Percentiles rank a stretch among this genome's conserved stretches.
Conservation (phyloP, 2,329 filamentous ascomycete genomes). For the Aspergillus vadensis region DNA sequence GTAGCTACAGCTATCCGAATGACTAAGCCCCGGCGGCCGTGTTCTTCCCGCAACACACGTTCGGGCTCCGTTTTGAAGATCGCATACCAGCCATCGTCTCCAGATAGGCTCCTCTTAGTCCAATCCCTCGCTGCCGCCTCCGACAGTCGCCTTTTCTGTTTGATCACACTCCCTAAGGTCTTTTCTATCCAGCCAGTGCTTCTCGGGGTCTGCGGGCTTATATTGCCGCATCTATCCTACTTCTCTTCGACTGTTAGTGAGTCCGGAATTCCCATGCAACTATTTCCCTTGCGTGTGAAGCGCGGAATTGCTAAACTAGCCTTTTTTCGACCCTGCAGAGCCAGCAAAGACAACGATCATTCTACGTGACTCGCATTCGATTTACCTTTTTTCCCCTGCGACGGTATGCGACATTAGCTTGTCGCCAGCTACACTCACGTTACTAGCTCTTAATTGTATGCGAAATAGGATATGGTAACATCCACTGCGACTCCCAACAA, state of each 20-base stretch:
- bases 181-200: neutral
- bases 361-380: neutral
- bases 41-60: slow-evolving; percentile 7
- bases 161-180: neutral
- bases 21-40: slow-evolving; percentile 7
- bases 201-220: neutral
- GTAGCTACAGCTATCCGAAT: neutral
- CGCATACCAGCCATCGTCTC: neutral
- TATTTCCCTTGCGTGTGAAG: neutral
- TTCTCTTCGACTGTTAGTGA: neutral
- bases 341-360: neutral
- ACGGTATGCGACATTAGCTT: neutral
- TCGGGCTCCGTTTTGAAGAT: neutral
- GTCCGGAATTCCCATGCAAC: neutral
- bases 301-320: neutral
- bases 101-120: neutral
- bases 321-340: neutral
- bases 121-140: slow-evolving; percentile 1
- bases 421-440: neutral
- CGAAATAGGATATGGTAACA: neutral
- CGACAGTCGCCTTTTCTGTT: neutral
- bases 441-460: neutral
- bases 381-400: neutral
- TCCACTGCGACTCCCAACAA: neutral
- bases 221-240: neutral